A percentile compares a stretch with the other conserved stretches of the same genome.
These are phyloP conservation scores for Aspergillus costaricaensis DNA, from an alignment of 2,329 filamentous ascomycete species.

Conservation along the genomic window DNA sequence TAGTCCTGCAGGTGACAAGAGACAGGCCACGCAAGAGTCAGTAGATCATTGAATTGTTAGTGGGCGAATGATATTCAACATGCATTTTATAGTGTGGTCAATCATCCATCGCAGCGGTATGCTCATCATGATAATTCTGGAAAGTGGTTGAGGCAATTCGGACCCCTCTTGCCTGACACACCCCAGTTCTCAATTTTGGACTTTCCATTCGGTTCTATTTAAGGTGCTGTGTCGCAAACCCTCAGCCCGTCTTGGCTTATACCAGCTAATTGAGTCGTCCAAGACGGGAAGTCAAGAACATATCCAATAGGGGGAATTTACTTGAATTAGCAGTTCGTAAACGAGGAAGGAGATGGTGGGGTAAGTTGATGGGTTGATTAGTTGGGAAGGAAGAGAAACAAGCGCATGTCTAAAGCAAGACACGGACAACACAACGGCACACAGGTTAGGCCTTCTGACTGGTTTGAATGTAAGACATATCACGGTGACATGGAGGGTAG, in stretches of 20 bases:
- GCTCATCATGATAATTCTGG: too few relatives aligned
- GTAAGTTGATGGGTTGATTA: background rate
- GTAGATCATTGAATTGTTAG: too few relatives aligned
- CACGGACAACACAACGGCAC: background rate
- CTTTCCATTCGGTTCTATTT: background rate
- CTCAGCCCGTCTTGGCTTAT: background rate
- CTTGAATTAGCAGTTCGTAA: background rate
- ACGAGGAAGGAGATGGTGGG: background rate
- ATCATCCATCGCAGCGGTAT: too few relatives aligned
- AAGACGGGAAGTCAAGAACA: background rate
- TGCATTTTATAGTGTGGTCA: too few relatives aligned
- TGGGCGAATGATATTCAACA: too few relatives aligned
- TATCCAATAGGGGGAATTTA: slow-evolving; percentile 1
- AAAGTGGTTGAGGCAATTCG: background rate
- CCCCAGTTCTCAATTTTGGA: background rate
- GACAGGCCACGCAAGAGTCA: too few relatives aligned
- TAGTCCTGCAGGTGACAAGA: too few relatives aligned
- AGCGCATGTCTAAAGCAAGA: slow-evolving; percentile 3
- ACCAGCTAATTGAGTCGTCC: background rate
- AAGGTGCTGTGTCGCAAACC: background rate
- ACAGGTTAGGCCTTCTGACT: background rate
- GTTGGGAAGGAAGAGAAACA: background rate
- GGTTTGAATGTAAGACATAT: slow-evolving; percentile 6
- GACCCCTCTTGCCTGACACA: background rate
- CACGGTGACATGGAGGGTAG: background rate